phyloP scores from a whole-genome alignment of 192 early-diverging fungal genomes.

The Chytriomyces sp. region DNA sequence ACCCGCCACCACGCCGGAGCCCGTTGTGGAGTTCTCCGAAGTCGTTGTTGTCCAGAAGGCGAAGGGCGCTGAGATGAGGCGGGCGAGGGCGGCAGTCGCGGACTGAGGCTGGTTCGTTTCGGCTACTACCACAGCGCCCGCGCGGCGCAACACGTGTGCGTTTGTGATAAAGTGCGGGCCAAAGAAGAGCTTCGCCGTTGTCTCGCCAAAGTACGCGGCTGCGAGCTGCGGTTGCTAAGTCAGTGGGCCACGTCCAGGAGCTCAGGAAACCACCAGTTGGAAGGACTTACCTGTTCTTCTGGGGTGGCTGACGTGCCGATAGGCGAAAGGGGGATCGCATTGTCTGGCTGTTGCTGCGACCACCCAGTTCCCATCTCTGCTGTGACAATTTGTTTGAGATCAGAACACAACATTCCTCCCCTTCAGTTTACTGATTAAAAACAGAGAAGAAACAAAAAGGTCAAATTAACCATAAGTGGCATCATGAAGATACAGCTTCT shows the following conservation, averaged over 20 bases:
- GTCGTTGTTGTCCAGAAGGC: background rate
- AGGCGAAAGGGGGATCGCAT: too few species aligned
- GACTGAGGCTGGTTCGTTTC: background rate
- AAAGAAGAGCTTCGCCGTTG: slow-evolving; percentile 6
- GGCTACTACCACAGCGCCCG: background rate
- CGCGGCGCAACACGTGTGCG: background rate
- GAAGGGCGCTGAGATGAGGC: background rate
- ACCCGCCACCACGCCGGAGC: background rate
- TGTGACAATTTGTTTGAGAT: too few species aligned
- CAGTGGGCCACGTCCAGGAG: too few species aligned
- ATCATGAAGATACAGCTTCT: too few species aligned
- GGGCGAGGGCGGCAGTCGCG: background rate
- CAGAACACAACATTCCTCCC: too few species aligned
- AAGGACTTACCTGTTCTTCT: background rate
- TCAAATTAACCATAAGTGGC: too few species aligned
- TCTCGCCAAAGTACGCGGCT: slow-evolving; percentile 28
- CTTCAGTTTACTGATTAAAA: too few species aligned
- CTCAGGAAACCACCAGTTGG: background rate
- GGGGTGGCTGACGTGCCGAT: background rate
- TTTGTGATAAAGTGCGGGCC: slow-evolving; percentile 26
- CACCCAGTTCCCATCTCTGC: too few species aligned
- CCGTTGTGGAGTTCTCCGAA: background rate
- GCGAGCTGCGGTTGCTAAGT: slow-evolving; percentile 1
- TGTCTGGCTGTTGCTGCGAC: background rate
- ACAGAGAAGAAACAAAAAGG: too few species aligned